phyloP scores from a whole-genome alignment of 2,329 filamentous ascomycete species.

The Dactylellina drechsleri region DNA sequence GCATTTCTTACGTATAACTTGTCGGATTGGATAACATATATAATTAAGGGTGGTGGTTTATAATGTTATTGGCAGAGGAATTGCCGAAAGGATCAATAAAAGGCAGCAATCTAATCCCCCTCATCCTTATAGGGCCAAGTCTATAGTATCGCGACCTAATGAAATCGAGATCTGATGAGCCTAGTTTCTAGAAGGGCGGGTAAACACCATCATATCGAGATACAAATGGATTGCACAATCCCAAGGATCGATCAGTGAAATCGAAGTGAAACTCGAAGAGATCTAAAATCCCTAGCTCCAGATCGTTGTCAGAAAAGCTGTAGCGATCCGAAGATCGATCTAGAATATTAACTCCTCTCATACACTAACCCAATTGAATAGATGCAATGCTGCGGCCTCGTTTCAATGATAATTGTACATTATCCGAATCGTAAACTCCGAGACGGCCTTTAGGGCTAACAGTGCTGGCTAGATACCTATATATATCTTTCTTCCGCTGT shows the following conservation, averaged over 20 bases:
- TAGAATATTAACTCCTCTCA: too few relatives aligned
- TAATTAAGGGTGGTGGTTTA: too few relatives aligned
- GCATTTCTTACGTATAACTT: conserved; percentile 1
- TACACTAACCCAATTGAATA: too few relatives aligned
- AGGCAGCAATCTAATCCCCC: conserved; percentile 26
- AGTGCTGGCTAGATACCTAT: not conserved
- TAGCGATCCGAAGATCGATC: too few relatives aligned
- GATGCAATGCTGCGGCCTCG: too few relatives aligned
- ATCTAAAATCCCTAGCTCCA: too few relatives aligned
- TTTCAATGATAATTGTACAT: too few relatives aligned
- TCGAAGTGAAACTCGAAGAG: not conserved
- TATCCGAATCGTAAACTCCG: conserved; percentile 7
- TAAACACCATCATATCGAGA: conserved; percentile 16
- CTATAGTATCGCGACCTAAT: too few relatives aligned
- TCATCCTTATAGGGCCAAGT: conserved; percentile 9
- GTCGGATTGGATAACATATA: too few relatives aligned
- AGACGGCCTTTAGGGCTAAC: not conserved
- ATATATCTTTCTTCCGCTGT: not conserved
- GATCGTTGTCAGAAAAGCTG: too few relatives aligned
- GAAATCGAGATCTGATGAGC: not conserved
- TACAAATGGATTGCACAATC: not conserved
- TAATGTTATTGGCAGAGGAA: too few relatives aligned
- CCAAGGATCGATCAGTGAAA: conserved; percentile 4
- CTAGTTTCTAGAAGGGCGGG: not conserved
- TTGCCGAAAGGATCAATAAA: not conserved